Conservation (phyloP, 495 filamentous ascomycete species). For the Pyrenula aspistea region DNA sequence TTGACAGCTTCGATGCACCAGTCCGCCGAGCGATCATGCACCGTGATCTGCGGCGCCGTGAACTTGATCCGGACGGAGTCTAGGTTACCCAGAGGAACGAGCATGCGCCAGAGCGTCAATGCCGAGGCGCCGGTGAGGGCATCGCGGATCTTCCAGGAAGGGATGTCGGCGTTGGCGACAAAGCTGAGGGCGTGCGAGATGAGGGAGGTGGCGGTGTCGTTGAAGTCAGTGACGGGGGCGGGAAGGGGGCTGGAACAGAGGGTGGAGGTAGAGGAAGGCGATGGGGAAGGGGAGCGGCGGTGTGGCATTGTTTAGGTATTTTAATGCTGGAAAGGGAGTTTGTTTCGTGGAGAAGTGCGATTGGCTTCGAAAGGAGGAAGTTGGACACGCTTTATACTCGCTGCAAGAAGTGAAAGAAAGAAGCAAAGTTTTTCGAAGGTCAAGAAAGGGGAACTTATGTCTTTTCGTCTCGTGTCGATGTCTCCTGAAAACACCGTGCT, state of each 20-base stretch:
- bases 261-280: background rate
- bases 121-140: background rate
- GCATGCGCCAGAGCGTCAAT: background rate
- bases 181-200: background rate
- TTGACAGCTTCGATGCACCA: too few relatives aligned
- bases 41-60: background rate
- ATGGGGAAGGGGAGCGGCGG: background rate
- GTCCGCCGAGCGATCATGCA: too few relatives aligned
- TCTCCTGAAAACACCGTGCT: background rate
- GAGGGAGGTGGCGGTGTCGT: background rate
- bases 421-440: too few relatives aligned
- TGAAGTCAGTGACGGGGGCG: background rate
- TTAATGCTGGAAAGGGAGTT: background rate
- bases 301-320: background rate
- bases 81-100: background rate
- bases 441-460: background rate
- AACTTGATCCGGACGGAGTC: background rate
- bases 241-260: background rate
- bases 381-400: too few relatives aligned
- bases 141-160: background rate
- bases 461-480: background rate
- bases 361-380: background rate
- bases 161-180: background rate
- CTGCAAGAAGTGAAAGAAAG: background rate
- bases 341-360: background rate